Evolutionary conservation across 352 stramenopile species (phyloP).

Genomic region (Achlya hypogyna): DNA sequence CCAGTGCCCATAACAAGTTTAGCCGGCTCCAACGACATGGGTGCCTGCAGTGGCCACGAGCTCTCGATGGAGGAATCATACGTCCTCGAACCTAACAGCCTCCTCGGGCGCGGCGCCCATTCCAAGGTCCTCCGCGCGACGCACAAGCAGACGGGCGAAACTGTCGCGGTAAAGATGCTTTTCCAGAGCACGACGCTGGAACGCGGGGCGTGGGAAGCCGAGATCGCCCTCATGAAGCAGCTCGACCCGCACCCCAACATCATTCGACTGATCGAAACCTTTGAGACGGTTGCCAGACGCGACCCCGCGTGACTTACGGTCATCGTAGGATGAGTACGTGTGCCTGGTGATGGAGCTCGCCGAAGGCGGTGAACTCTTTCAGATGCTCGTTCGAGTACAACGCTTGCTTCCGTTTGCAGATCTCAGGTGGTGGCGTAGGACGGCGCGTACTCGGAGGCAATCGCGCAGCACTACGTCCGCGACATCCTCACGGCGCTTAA

Average conservation of each 20-base stretch:
- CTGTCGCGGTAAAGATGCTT: slow-evolving; percentile 56
- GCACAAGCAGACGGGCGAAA: slow-evolving; percentile 26
- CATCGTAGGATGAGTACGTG: slow-evolving; percentile 24
- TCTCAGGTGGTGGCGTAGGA: slow-evolving; percentile 24
- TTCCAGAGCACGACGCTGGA: slow-evolving; percentile 27
- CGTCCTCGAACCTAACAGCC: background rate
- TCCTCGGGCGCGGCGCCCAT: slow-evolving; percentile 37
- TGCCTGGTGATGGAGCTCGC: slow-evolving; percentile 55
- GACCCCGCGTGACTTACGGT: background rate
- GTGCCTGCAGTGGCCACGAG: slow-evolving; percentile 13
- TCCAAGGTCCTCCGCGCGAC: slow-evolving; percentile 40
- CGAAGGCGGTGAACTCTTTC: slow-evolving; percentile 54
- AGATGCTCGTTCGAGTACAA: slow-evolving; percentile 43
- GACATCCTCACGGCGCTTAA: slow-evolving; percentile 41
- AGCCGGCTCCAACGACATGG: background rate
- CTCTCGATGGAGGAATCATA: background rate
- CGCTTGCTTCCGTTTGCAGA: background rate
- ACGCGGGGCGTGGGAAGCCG: slow-evolving; percentile 31
- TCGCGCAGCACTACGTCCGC: slow-evolving; percentile 36
- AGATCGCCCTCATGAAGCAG: slow-evolving; percentile 39
- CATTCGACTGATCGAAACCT: slow-evolving; percentile 38
- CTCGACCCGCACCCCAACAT: slow-evolving; percentile 49
- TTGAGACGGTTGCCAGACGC: slow-evolving; percentile 29
- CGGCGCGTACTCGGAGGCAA: slow-evolving; percentile 67
- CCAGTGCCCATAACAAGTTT: background rate